Evolutionary conservation across 2,329 filamentous ascomycete genomes (phyloP), one percentile per base, ranked within the genome.

Genomic region (Claviceps maximensis): DNA sequence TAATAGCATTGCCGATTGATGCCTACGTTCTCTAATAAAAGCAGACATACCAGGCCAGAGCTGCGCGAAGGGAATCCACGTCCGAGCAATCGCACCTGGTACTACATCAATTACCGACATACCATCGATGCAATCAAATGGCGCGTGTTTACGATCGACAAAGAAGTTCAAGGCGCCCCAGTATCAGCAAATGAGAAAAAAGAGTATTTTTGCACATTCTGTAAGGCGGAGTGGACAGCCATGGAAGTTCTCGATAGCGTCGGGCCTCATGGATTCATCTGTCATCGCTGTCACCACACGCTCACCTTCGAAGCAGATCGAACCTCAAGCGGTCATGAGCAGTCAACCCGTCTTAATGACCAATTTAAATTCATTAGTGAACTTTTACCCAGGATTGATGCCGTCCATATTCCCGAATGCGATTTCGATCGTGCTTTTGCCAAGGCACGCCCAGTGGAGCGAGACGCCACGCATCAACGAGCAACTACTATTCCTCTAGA

Each of bases 91-190:
- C 82, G 88, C 62, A 95, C 91, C 57, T 98, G 95, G 76, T 98
- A 95, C 73, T 98, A 88, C 70, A 91, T 98, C 66, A 90, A 96
- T 66, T 94, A 94, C 63, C 88, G 93, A 55, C 86, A 88, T 54
- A 89, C 91, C 38, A 89, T 98, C 63, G 93, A 98, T 70, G 89
- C 88, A 49, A 94, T 95, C 71, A 98, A 98, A 69, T 98, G 87
- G 79, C 85, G 88, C 57, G 83, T 95, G 50, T 90, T 91, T 65
- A 85, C 84, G 53, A 82, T 97, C 60, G 89, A 90, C 59, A 90
- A 91, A 66, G 83, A 86, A 52, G 89, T 97, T 55, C 90, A 96
- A 69, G 83, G 84, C 17, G 84, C 88, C 54, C 87, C 87, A 17
- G 83, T 87, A 19, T 84, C 88, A 0, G 85, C 84, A 10, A 80